Conservation (phyloP, 2,329 filamentous ascomycete genomes). For the Dactylonectria estremocensis region DNA sequence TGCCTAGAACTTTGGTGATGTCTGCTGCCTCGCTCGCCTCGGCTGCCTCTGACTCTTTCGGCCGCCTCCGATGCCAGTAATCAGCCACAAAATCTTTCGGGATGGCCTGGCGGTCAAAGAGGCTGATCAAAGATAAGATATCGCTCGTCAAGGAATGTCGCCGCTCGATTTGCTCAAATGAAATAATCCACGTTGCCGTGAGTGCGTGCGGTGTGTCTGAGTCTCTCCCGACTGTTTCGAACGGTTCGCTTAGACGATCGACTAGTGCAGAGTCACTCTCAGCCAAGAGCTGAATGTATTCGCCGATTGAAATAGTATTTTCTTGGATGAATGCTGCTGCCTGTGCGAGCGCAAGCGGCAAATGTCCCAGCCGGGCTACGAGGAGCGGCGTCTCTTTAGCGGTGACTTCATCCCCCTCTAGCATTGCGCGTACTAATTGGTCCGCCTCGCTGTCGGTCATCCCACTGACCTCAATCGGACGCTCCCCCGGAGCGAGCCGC, state of each 20-base stretch:
- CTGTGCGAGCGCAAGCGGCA: constrained; percentile 53
- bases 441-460: constrained; percentile 48
- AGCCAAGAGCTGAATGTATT: constrained; percentile 50
- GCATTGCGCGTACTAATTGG: constrained; percentile 41
- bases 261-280: constrained; percentile 30
- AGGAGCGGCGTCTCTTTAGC: constrained; percentile 38
- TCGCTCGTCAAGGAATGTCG: constrained; percentile 45
- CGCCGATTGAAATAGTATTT: constrained; percentile 39
- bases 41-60: too few species aligned
- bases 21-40: neutral
- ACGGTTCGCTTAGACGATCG: constrained; percentile 48
- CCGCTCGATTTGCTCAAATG: constrained; percentile 52
- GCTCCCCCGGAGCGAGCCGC: constrained; percentile 42
- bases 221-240: constrained; percentile 49
- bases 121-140: constrained; percentile 52
- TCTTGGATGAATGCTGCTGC: constrained; percentile 52
- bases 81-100: constrained; percentile 43
- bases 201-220: constrained; percentile 45
- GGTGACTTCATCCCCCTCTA: too few species aligned
- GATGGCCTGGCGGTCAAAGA: constrained; percentile 51
- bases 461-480: constrained; percentile 44
- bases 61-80: constrained; percentile 12
- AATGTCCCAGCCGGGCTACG: constrained; percentile 46
- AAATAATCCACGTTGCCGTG: constrained; percentile 49
- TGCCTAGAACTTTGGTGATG: constrained; percentile 40